Conservation (phyloP, 805 yeast species). For the Saccharomycopsis sp. region DNA sequence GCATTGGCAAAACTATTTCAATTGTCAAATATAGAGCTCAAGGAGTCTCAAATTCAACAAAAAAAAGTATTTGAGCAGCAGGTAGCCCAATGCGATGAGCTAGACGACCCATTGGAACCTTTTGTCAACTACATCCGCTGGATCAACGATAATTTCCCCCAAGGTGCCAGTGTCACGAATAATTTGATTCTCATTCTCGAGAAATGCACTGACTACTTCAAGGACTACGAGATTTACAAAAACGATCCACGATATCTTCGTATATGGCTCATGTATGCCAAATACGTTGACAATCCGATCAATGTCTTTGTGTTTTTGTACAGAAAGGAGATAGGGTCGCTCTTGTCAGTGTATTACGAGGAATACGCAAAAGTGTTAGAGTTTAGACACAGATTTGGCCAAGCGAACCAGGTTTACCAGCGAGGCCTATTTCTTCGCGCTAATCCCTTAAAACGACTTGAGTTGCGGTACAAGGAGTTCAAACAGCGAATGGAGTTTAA, state of each 20-base stretch:
- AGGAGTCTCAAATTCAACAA: constrained; percentile 28
- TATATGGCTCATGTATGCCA: constrained; percentile 76
- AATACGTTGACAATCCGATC: constrained; percentile 58
- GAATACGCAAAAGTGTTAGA: constrained; percentile 66
- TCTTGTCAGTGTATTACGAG: constrained; percentile 68
- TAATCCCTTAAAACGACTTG: constrained; percentile 50
- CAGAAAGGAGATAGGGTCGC: constrained; percentile 62
- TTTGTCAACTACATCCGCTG: constrained; percentile 72
- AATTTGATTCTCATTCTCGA: constrained; percentile 63
- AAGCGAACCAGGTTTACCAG: constrained; percentile 54
- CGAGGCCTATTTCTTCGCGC: constrained; percentile 57
- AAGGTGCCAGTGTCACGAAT: constrained; percentile 49
- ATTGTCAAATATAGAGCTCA: constrained; percentile 26
- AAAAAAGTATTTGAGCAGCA: constrained; percentile 42
- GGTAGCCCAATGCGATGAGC: constrained; percentile 46
- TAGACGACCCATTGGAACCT: constrained; percentile 79
- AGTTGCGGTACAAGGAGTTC: constrained; percentile 39
- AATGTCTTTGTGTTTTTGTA: constrained; percentile 68
- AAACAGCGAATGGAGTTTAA: constrained; percentile 30
- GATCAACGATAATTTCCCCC: constrained; percentile 60
- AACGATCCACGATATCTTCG: constrained; percentile 77
- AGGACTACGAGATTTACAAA: constrained; percentile 58
- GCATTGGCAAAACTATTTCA: constrained; percentile 43
- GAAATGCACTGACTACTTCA: constrained; percentile 61
- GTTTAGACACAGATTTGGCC: constrained; percentile 35